These are phyloP conservation scores for Rhynchospora tenuis DNA, from an alignment of 176 grass and related monocot genomes.

Conservation along the genomic window DNA sequence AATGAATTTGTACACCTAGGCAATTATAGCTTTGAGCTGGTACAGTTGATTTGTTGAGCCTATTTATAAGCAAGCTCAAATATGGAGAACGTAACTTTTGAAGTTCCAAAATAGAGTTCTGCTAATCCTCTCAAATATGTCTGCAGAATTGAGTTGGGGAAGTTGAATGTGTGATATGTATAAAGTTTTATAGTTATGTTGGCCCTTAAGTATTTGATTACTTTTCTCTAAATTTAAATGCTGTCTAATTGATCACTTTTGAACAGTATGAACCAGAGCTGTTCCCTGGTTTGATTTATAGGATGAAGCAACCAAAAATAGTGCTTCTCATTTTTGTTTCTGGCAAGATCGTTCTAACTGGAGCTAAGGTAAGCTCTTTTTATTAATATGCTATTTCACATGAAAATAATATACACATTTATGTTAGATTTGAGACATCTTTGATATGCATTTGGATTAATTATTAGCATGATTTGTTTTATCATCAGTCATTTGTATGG, in stretches of 20 bases:
- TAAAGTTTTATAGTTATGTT: background rate
- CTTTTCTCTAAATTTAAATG: background rate
- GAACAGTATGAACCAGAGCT: constrained; percentile 87
- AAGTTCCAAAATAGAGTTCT: background rate
- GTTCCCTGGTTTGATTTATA: constrained; percentile 88
- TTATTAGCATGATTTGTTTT: background rate
- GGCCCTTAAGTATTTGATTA: background rate
- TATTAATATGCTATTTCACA: background rate
- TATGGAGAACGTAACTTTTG: background rate
- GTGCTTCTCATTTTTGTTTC: constrained; percentile 99
- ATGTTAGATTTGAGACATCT: too few species aligned
- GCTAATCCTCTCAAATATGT: background rate
- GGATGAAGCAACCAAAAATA: constrained; percentile 96
- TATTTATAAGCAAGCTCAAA: background rate
- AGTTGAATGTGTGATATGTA: background rate
- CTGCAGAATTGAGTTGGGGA: background rate
- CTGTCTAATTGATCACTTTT: constrained; percentile 2
- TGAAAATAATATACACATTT: background rate
- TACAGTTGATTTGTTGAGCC: background rate
- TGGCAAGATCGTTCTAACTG: constrained; percentile 96
- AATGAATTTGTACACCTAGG: background rate
- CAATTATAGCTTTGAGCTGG: background rate
- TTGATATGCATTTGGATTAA: background rate
- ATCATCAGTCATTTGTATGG: background rate
- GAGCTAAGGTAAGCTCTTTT: constrained; percentile 58